Evolutionary conservation across 2,329 filamentous ascomycete species (phyloP), one percentile per base, ranked within the genome.

Genomic region (Trichoderma guizhouense): DNA sequence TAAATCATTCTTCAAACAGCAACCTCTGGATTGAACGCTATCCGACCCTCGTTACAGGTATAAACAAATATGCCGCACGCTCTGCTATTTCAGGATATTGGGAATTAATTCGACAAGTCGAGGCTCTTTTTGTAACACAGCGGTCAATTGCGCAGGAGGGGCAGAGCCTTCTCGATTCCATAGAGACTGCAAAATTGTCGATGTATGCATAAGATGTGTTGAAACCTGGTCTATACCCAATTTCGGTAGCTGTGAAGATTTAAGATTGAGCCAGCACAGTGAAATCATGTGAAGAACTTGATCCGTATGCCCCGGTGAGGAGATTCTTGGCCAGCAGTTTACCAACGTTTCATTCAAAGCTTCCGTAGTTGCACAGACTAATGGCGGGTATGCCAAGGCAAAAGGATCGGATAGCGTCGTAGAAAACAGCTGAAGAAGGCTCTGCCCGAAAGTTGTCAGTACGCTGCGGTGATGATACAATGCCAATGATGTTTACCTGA

Each of bases 1-100:
- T 21, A 98, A 98, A 84, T 97, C 94, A 77, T 87, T 98, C 77
- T 98, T 98, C 81, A 98, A 98, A 83, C 95, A 98, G 85, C 90
- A 91, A 81, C 89, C 91, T 60, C 85, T 89, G 67, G 87, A 88
- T 74, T 88, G 36, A 83, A 82, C 76, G 72, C 69, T 64, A 39
- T 30, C 28, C 21, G 26, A 11, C 55, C 8, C 36, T 24, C 28
- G 18, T 32, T 8, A 21, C 21, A 26, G 12, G 5, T 15, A n/a
- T 8, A 51, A 9, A 18, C 15, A 47, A 43, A 36, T 43, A 18
- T 12, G 15, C 24, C 26, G 53, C 12, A 34, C n/a, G 7, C 3
- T 26, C n/a, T 3, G 14, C 47, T 53, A 62, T 18, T 34, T 69
- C 21, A 21, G 30, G 32, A 57, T 32, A 21, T 57, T 30, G 8